Evolutionary conservation across 1,284 basidiomycete species (phyloP).

Genomic region (Veloboletus limbatus): DNA sequence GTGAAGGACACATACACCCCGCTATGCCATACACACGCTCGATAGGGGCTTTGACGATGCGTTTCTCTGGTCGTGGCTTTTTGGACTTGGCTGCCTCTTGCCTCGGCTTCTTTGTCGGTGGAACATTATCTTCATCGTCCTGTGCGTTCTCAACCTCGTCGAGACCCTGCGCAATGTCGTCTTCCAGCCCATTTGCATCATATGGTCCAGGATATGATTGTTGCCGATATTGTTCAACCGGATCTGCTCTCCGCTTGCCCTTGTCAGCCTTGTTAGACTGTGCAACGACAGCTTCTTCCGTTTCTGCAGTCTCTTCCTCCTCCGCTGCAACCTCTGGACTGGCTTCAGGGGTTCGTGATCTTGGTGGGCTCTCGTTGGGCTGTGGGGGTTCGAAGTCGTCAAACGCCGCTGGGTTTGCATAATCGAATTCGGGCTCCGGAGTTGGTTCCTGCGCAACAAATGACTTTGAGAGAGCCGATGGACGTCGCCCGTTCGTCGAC

Average conservation of each 20-base stretch:
- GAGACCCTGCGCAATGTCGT: conserved; percentile 53
- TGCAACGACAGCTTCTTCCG: conserved; percentile 32
- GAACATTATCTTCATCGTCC: conserved; percentile 35
- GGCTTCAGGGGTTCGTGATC: conserved; percentile 38
- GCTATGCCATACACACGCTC: conserved; percentile 22
- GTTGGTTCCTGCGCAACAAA: conserved; percentile 31
- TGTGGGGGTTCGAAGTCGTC: conserved; percentile 38
- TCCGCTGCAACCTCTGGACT: conserved; percentile 47
- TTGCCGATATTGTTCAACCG: conserved; percentile 32
- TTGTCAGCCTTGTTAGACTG: conserved; percentile 32
- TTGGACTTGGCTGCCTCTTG: conserved; percentile 36
- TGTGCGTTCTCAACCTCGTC: conserved; percentile 43
- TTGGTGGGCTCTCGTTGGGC: conserved; percentile 32
- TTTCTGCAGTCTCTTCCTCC: conserved; percentile 31
- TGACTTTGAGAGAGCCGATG: conserved; percentile 47
- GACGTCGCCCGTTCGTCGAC: conserved; percentile 41
- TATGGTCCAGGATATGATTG: conserved; percentile 17
- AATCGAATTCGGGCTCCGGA: conserved; percentile 28
- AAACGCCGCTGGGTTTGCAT: conserved; percentile 13
- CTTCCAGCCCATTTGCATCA: conserved; percentile 46
- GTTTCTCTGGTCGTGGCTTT: conserved; percentile 33
- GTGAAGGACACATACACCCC: not conserved
- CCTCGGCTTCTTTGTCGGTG: conserved; percentile 30
- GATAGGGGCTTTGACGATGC: conserved; percentile 10
- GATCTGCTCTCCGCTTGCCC: conserved; percentile 36